phyloP scores from a whole-genome alignment of 2,329 filamentous ascomycete genomes.

The Xylaria sp. region DNA sequence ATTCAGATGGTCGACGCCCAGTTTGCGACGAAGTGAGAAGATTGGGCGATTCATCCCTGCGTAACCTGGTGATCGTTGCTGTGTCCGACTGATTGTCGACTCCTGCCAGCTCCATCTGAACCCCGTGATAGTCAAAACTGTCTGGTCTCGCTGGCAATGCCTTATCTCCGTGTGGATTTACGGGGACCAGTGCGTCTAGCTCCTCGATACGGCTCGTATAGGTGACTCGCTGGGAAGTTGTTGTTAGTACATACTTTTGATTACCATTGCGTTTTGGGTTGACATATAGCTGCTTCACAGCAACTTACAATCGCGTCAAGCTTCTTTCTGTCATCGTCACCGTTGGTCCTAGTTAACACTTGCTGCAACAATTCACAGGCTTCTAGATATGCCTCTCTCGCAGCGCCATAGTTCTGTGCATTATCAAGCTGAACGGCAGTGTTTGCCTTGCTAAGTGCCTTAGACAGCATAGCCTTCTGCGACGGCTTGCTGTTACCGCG shows the following conservation, averaged over 20 bases:
- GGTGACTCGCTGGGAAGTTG: conserved; percentile 74
- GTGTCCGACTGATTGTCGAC: conserved; percentile 59
- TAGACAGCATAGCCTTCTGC: conserved; percentile 97
- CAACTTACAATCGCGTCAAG: conserved; percentile 88
- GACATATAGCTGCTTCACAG: background rate
- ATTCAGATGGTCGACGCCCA: conserved; percentile 42
- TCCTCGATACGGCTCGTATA: conserved; percentile 93
- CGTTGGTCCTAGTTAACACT: conserved; percentile 85
- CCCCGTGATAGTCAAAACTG: conserved; percentile 65
- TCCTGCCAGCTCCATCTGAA: conserved; percentile 50
- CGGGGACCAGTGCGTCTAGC: conserved; percentile 76
- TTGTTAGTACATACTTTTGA: conserved; percentile 29
- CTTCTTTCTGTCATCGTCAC: conserved; percentile 88
- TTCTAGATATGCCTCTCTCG: conserved; percentile 89
- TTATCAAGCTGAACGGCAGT: conserved; percentile 96
- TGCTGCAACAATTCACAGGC: conserved; percentile 89
- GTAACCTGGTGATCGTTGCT: conserved; percentile 58
- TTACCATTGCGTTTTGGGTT: background rate
- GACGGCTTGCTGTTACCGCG: conserved; percentile 63
- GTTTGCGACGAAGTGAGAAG: conserved; percentile 42
- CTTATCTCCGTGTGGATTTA: conserved; percentile 70
- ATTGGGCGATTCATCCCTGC: conserved; percentile 57
- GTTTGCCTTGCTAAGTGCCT: conserved; percentile 93
- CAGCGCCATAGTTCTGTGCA: conserved; percentile 92
- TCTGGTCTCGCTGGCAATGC: conserved; percentile 78